A percentile compares a stretch with the other conserved stretches of the same genome.
phyloP scores from a whole-genome alignment of 2,329 filamentous ascomycete species.

The Scedosporium aurantiacum region DNA sequence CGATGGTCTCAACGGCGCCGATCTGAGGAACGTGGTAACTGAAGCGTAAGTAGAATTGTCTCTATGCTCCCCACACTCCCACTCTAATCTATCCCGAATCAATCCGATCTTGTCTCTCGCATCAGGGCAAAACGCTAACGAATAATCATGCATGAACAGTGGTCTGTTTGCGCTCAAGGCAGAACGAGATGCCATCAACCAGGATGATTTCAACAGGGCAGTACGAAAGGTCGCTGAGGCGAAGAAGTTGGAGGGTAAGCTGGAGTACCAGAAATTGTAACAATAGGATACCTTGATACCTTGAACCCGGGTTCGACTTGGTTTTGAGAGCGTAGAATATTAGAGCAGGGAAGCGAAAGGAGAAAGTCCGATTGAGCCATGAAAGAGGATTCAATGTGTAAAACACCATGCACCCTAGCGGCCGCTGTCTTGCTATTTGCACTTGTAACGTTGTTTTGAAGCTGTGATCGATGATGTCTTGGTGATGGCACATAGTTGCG shows the following conservation, averaged over 20 bases:
- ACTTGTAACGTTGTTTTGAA: neutral
- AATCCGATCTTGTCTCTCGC: neutral
- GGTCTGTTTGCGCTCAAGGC: slow-evolving; percentile 98
- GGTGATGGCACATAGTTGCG: no score
- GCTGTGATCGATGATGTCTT: no score
- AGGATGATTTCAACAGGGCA: slow-evolving; percentile 99
- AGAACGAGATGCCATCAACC: slow-evolving; percentile 89
- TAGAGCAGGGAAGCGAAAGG: neutral
- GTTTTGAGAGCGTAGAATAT: neutral
- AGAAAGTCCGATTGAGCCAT: neutral
- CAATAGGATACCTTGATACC: neutral
- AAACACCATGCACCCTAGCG: neutral
- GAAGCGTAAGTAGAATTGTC: slow-evolving; percentile 65
- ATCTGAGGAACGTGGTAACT: slow-evolving; percentile 94
- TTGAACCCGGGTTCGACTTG: neutral
- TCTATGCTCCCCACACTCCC: neutral
- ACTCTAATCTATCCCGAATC: neutral
- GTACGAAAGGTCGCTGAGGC: slow-evolving; percentile 93
- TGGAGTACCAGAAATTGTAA: slow-evolving; percentile 94
- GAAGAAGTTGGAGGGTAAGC: slow-evolving; percentile 97
- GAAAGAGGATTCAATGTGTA: neutral
- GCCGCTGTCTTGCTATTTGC: neutral
- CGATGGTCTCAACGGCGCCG: slow-evolving; percentile 92
- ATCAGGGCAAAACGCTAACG: slow-evolving; percentile 11
- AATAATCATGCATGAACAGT: slow-evolving; percentile 31